Base-by-base conservation (phyloP, 2,329 filamentous ascomycete species). In the Ustulina deusta region DNA sequence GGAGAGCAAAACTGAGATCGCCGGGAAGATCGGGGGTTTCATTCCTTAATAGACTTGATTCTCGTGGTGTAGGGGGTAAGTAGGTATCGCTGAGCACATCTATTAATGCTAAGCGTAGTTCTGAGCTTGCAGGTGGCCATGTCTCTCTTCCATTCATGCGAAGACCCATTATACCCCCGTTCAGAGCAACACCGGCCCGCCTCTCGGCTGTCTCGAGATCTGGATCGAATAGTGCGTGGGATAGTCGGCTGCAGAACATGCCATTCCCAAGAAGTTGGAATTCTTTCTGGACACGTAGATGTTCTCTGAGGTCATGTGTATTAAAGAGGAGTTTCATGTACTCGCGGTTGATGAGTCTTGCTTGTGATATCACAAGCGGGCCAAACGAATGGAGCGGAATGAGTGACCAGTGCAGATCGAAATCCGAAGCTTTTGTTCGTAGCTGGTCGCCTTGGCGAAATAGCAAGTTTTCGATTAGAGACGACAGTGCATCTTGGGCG, bases 41-140 rank as follows among this genome's bases (percentile, higher is more conserved):
- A 22, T 73, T 74, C 56, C 61, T 77, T 48, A 73, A 75, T 72
- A 78, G 65, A 69, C 75, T 40, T 71, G 77, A 66, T 68, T 72
- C 74, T 17, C 61, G 63, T 7, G 72, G 68, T 29, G 57, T 66
- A 27, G 65, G 44, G 20, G 59, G 71, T 71, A 74, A 79, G 72
- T 93, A 93, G 70, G 89, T 93, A 71, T 97, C 94, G 1, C 87
- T 86, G 6, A 98, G 82, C 0, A 98, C 87, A 0, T 93, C 94
- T 86, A 94, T 97, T 20, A 99, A 84, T 0, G 93, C 93, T 5
- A 98, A 84, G 10, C 94, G 89, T n/a, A 99, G 82, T 78, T 98
- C 96, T 0, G 94, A 97, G 78, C 93, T 97, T 27, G 94, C 94
- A 4, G 96, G 96, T 29, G 96, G 96, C 96, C 96, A 98, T 36